These are phyloP conservation scores for Trichoderma hamatum DNA, from an alignment of 2,329 filamentous ascomycete genomes.

Conservation along the genomic window DNA sequence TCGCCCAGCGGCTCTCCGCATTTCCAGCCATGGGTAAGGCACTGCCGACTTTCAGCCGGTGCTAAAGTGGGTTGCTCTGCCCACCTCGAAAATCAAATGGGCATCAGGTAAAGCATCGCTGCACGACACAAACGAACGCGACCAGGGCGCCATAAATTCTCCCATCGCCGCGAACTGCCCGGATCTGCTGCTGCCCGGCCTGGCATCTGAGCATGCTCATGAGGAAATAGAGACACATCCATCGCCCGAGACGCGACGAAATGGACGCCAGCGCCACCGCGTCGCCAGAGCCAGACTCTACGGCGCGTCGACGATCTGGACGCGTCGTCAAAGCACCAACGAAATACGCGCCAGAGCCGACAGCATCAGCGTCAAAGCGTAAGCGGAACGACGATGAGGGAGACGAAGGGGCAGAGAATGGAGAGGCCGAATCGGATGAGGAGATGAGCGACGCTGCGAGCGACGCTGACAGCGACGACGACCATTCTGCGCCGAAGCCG, in stretches of 20 bases:
- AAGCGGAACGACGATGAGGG: conserved; percentile 57
- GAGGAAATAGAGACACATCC: conserved; percentile 2
- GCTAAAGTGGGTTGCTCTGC: conserved; percentile 22
- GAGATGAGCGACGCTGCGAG: conserved; percentile 48
- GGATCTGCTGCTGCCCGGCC: conserved; percentile 20
- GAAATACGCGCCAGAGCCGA: conserved; percentile 60
- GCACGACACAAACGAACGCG: conserved; percentile 27
- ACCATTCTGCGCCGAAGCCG: conserved; percentile 44
- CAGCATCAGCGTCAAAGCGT: conserved; percentile 55
- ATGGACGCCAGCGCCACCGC: conserved; percentile 60
- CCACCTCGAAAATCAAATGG: conserved; percentile 18
- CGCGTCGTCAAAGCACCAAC: conserved; percentile 64
- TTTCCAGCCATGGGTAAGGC: neutral
- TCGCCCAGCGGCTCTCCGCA: conserved; percentile 8
- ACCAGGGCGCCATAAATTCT: conserved; percentile 1
- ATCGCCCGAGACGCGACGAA: conserved; percentile 16
- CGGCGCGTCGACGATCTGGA: conserved; percentile 67
- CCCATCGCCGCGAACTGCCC: conserved; percentile 5
- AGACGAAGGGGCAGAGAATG: conserved; percentile 52
- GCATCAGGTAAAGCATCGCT: conserved; percentile 8
- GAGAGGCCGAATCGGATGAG: conserved; percentile 52
- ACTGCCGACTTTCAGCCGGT: conserved; percentile 21
- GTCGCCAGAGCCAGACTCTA: conserved; percentile 54
- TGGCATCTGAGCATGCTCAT: conserved; percentile 17
- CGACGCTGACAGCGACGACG: conserved; percentile 52